Evolutionary conservation across 2,329 filamentous ascomycete species (phyloP), one percentile per base, ranked within the genome.

Genomic region (Botrytis byssoidea): DNA sequence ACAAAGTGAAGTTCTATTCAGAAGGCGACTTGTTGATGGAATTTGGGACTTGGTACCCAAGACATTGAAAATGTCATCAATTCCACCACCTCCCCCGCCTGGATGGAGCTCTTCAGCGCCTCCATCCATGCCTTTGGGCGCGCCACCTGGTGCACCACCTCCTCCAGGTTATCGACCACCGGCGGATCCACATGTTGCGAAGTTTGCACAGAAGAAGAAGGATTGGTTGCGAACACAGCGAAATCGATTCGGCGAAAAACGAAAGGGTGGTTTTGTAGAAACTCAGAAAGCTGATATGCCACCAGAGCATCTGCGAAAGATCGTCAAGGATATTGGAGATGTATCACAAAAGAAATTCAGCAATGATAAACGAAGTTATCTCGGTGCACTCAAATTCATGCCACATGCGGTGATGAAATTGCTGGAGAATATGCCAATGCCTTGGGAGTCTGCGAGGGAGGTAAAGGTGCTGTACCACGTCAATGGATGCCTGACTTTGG

Each of bases 311-410:
- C 82, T 99, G 82, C 93, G 97, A 78, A 99, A 99, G 86, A 98
- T 98, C 77, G 95, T 99, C 74, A 94, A 93, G 83, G 96, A 99
- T 83, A 99, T 99, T 81, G 97, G 97, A 79, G 96, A 99, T 86
- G 95, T 99, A 69, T 98, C 95, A 71, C 97, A 99, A 84, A 98
- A 98, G 86, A 98, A 98, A 83, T 99, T 98, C 86, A 98, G 94
- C 78, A 97, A 92, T 81, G 96, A 99, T 85, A 99, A 99, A 88
- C 90, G 96, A 78, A 98, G 95, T 84, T 99, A 99, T 83, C 88
- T 99, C 66, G 97, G 97, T 76, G 96, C 97, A 48, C 85, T 99
- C 76, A 99, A 99, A 85, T 99, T 98, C 85, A 99, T 99, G 96
- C 96, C 96, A 1, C 96, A 99, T 82, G 96, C 96, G 9, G 96